phyloP scores from a whole-genome alignment of 805 yeast species.

The Sugiyamaella americana region DNA sequence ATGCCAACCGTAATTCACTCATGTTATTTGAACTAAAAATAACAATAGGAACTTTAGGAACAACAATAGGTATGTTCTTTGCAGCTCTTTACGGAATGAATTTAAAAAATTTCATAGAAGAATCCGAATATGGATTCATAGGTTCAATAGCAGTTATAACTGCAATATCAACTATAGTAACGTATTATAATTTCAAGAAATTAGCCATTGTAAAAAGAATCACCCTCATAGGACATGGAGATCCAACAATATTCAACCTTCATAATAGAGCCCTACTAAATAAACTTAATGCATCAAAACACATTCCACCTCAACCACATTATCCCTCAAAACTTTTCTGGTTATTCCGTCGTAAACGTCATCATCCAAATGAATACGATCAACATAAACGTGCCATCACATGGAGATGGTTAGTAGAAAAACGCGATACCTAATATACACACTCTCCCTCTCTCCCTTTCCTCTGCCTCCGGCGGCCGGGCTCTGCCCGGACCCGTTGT shows the following conservation, averaged over 20 bases:
- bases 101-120: slow-evolving; percentile 85
- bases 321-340: not conserved
- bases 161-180: slow-evolving; percentile 39
- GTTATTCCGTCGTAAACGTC: not conserved
- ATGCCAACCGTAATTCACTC: slow-evolving; percentile 82
- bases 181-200: slow-evolving; percentile 49
- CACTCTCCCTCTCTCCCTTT: too few species aligned
- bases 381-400: slow-evolving; percentile 7
- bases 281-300: too few species aligned
- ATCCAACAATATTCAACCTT: slow-evolving; percentile 8
- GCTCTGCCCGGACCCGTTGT: too few species aligned
- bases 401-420: slow-evolving; percentile 23
- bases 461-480: too few species aligned
- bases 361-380: not conserved
- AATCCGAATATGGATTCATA: slow-evolving; percentile 61
- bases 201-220: slow-evolving; percentile 62
- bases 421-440: slow-evolving; percentile 5
- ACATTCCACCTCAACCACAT: not conserved
- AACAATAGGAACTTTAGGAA: slow-evolving; percentile 76
- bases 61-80: slow-evolving; percentile 74
- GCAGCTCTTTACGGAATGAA: slow-evolving; percentile 98
- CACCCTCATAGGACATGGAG: slow-evolving; percentile 47
- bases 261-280: slow-evolving; percentile 6
- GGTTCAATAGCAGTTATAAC: slow-evolving; percentile 53
- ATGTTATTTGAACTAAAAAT: slow-evolving; percentile 82